Base-by-base conservation (phyloP, 306 rosid species). In the Pyrus pyrifolia region DNA sequence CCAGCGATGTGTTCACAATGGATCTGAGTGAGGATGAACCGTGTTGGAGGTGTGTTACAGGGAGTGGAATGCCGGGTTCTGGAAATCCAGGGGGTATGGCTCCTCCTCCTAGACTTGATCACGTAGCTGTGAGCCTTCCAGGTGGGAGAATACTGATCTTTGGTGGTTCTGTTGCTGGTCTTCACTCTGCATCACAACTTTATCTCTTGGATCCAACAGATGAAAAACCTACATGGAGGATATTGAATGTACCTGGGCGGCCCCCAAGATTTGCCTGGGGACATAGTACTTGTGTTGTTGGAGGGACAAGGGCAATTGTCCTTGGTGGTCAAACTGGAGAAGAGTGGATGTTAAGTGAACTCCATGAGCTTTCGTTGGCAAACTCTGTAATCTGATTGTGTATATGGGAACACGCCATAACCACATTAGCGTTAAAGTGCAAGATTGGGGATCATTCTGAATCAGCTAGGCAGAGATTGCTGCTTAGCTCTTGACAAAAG, bases 241-340 rank as follows among this genome's bases (percentile, higher is more conserved):
- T 96, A 82, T 80, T 96, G 67, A 96, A 96, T 46, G 98, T 96
- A 35, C 98, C 99, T 0, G 98, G 99, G 29, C 84, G 86, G 70
- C 99, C 99, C 74, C 98, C 99, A 0, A 88, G 99, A 63, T 96
- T 96, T 59, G 99, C 99, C 77, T 96, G 99, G 99, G 99, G 99
- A 72, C 99, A 96, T 75, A 96, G 99, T 80, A 92, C 99, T 25
- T 96, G 99, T 83, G 97, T 96, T 46, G 99, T 96, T 27, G 99
- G 99, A 66, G 99, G 99, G 68, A 92, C 99, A 64, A 88, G 99
- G 85, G 98, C 99, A 61, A 89, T 96, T 68, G 99, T 96, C 73
- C 80, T 96, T 74, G 98, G 99, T 13, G 99, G 99, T 81, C 99
- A 96, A 84, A 92, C 99, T 11, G 99, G 99, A 84, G 99, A 96